Percentiles rank a stretch among this genome's conserved stretches.
phyloP scores from a whole-genome alignment of 192 early-diverging fungal genomes.

The Lobosporangium transversale region DNA sequence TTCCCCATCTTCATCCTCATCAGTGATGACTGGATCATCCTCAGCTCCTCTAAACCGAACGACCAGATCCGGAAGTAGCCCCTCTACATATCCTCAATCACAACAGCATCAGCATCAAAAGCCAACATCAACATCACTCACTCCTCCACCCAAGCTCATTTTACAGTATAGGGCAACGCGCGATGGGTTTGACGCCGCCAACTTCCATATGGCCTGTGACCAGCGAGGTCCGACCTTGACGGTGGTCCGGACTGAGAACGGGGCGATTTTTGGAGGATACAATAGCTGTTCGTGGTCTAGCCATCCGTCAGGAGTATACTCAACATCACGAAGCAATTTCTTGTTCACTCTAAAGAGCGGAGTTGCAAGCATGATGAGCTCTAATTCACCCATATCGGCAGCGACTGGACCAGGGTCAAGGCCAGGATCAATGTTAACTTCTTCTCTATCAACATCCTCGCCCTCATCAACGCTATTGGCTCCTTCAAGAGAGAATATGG shows the following conservation, averaged over 20 bases:
- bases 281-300: slow-evolving; percentile 48
- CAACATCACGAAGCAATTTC: slow-evolving; percentile 37
- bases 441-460: background rate
- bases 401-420: background rate
- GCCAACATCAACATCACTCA: too few species aligned
- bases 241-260: slow-evolving; percentile 32
- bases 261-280: slow-evolving; percentile 43
- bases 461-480: background rate
- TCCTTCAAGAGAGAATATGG: slow-evolving; percentile 19
- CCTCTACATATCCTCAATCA: too few species aligned
- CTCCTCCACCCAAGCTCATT: slow-evolving; percentile 15
- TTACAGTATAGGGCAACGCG: slow-evolving; percentile 38
- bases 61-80: too few species aligned
- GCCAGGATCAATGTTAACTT: background rate
- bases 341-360: slow-evolving; percentile 39
- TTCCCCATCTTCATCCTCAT: background rate
- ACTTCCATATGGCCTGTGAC: slow-evolving; percentile 46
- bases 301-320: slow-evolving; percentile 45
- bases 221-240: slow-evolving; percentile 46
- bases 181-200: slow-evolving; percentile 40
- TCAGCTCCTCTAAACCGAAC: background rate
- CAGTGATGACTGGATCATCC: background rate
- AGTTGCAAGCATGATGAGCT: too few species aligned
- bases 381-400: too few species aligned
- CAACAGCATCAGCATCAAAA: too few species aligned